Base-by-base conservation (phyloP, 345 rosid species). In the Clarkia xantiana region DNA sequence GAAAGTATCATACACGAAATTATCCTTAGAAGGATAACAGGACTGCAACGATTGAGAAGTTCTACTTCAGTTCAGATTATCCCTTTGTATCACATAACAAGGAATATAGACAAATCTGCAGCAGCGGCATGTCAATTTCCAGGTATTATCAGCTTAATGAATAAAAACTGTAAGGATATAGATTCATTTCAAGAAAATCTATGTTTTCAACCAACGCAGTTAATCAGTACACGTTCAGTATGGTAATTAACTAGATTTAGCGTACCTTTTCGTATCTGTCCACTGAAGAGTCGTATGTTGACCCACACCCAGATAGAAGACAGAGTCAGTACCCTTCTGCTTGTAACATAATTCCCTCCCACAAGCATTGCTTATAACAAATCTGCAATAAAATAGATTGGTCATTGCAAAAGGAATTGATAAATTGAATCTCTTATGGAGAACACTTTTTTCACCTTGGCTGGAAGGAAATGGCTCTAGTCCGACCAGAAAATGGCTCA, bases 271-370 rank as follows among this genome's bases (percentile, higher is more conserved):
- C 49, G 73, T 78, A 62, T 89, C 87, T 41, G 78, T 77, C 87
- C 90, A 89, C 47, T 78, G 94, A 66, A 89, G 93, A 64, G 80
- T 86, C 50, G 84, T 71, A 67, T 85, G 90, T 66, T 77, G 69
- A 57, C 95, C 86, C 52, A 73, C 49, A 38, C 72, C 86, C 76
- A 89, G 68, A 57, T 79, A 73, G 57, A 71, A 71, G 57, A 69
- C 67, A 57, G 56, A 18, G 66, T 76, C 76, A 40, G 94, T 85
- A 62, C 97, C 91, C 62, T 82, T 85, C 79, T 89, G 97, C 75
- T 76, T 85, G 65, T 70, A 89, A 52, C 74, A 80, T 38, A 89
- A 59, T 61, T 79, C 80, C 55, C 67, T 80, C 77, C 90, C 74
- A 67, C 97, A 80, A 44, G 94, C 87, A 67, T 89, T 89, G 54